Evolutionary conservation across 23 red algal species (phyloP).

Genomic region (Gracilaria domingensis): DNA sequence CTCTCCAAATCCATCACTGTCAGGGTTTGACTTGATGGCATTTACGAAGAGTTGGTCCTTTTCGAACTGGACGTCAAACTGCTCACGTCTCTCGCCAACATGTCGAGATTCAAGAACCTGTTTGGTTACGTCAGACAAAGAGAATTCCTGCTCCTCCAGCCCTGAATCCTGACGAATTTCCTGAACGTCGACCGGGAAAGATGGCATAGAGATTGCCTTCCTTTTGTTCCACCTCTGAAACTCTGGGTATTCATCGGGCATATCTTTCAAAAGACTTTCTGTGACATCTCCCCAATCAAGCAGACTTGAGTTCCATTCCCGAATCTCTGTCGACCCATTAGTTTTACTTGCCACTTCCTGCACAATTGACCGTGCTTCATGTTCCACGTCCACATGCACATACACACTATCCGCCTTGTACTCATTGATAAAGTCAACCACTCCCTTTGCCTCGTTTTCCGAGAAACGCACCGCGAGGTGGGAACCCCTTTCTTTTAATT

Average conservation of each 20-base stretch:
- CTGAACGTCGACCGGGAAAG: not conserved
- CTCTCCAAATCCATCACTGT: constrained; percentile 46
- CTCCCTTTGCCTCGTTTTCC: constrained; percentile 39
- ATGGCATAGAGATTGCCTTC: not conserved
- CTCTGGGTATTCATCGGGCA: constrained; percentile 54
- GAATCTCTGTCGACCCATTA: constrained; percentile 14
- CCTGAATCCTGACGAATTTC: not conserved
- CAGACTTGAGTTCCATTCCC: constrained; percentile 39
- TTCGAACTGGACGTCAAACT: constrained; percentile 31
- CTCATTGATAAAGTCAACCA: constrained; percentile 37
- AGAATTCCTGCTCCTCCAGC: not conserved
- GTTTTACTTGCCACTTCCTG: constrained; percentile 6
- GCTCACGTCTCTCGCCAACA: not conserved
- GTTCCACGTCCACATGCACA: constrained; percentile 64
- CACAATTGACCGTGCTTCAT: constrained; percentile 42
- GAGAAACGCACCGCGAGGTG: constrained; percentile 47
- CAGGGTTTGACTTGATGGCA: constrained; percentile 13
- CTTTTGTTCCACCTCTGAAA: constrained; percentile 48
- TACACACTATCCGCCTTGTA: constrained; percentile 57
- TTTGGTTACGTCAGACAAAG: not conserved
- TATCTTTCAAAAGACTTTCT: not conserved
- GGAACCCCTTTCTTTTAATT: constrained; percentile 47
- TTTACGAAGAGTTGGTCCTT: constrained; percentile 18
- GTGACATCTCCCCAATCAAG: constrained; percentile 39
- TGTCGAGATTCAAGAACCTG: not conserved